Evolutionary conservation across 257 asterid species (phyloP), one percentile per base, ranked within the genome.

Genomic region (Euphrasia confusa): DNA sequence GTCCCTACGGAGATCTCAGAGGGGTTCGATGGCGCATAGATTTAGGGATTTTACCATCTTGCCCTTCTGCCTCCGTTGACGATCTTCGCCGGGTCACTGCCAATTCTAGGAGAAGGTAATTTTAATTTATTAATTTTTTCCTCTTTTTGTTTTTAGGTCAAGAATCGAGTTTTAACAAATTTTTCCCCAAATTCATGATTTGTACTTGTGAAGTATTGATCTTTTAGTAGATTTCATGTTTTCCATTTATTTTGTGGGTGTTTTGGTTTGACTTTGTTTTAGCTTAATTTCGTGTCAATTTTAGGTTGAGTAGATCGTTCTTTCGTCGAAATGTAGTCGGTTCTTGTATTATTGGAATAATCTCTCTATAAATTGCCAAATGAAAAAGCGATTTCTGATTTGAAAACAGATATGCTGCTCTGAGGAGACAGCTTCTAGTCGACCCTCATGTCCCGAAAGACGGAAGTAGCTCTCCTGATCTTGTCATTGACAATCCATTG

Each of bases 61-160:
- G 88, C 10, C 75, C 81, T 55, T 73, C 85, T 49, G 78, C 89
- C 3, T 77, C 97, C 42, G 60, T 83, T 14, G 94, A 87, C 35
- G 90, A 89, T 79, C 89, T 93, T 75, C 96, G 99, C 52, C 83
- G 95, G 54, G 94, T 81, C 17, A 78, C 89, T 5, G 99, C 99
- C 59, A 74, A 93, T 80, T 79, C 89, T 54, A 89, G 99, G 21
- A 93, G 99, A 80, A 85, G 91, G 99, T 93, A 60, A 52, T 28
- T 57, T 0, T 8, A 56, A 15, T 10, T 58, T 44, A 32, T 4
- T 48, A 12, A 39, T 27, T 73, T 28, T 1, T 15, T 54, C 32
- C 0, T 21, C n/a, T 27, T 33, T 49, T 52, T 13, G 10, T 32
- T 3, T 2, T 35, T 7, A 35, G 40, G 40, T 35, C 40, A 35